Evolutionary conservation across 495 filamentous ascomycete species (phyloP).

Genomic region (Aspergillus biplanus): DNA sequence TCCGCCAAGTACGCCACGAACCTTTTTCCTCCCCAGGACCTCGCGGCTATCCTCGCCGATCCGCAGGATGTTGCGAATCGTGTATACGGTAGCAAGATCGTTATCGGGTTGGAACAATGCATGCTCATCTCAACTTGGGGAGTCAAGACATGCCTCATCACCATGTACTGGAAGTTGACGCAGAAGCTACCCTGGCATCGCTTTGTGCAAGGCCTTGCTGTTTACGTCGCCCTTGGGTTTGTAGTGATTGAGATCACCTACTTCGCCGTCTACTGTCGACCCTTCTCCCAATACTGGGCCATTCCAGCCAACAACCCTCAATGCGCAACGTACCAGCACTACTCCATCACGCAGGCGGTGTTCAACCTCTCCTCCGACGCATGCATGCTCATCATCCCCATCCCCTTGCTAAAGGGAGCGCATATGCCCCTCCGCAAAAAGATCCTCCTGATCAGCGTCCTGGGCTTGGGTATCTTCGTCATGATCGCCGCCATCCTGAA

Average conservation of each 20-base stretch:
- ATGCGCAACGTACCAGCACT: conserved; percentile 46
- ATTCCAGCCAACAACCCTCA: conserved; percentile 44
- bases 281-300: conserved; percentile 65
- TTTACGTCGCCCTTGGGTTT: conserved; percentile 58
- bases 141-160: conserved; percentile 55
- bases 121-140: conserved; percentile 57
- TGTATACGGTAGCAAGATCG: conserved; percentile 55
- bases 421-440: conserved; percentile 56
- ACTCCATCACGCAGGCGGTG: conserved; percentile 67
- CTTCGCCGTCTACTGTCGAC: conserved; percentile 65
- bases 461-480: conserved; percentile 64
- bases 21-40: conserved; percentile 57
- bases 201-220: conserved; percentile 57
- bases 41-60: conserved; percentile 47
- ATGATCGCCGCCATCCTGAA: conserved; percentile 67
- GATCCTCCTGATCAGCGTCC: conserved; percentile 50
- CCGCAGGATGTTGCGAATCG: conserved; percentile 45
- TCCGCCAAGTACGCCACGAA: conserved; percentile 60
- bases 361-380: conserved; percentile 70
- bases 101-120: conserved; percentile 56
- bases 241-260: conserved; percentile 65
- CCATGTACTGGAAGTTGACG: conserved; percentile 51
- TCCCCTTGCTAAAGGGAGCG: conserved; percentile 60
- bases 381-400: conserved; percentile 62
- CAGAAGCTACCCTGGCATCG: conserved; percentile 38